Evolutionary conservation across 371 early-diverging fungal genomes (phyloP).

Genomic region (Blastocladiella emersonii): DNA sequence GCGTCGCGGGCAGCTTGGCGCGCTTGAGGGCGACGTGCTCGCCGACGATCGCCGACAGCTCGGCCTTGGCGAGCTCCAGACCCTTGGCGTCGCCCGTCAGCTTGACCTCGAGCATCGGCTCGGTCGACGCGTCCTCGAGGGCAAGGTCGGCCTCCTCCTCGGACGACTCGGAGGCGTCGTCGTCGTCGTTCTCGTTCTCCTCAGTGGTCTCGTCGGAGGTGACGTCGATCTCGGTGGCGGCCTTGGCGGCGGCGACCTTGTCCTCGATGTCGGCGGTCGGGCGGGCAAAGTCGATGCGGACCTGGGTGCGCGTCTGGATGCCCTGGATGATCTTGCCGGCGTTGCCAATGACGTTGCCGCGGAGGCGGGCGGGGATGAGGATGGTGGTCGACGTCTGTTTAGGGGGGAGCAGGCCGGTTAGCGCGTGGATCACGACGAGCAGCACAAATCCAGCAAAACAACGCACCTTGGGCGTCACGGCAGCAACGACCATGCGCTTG

Average conservation of each 20-base stretch:
- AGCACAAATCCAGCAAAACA: not conserved
- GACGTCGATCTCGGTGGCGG: slow-evolving; percentile 11
- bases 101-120: slow-evolving; percentile 29
- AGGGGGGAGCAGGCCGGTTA: too few relatives aligned
- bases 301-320: slow-evolving; percentile 59
- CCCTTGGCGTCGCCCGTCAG: slow-evolving; percentile 77
- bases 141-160: slow-evolving; percentile 20
- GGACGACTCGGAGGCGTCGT: slow-evolving; percentile 27
- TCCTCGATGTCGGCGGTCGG: slow-evolving; percentile 20
- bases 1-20: not conserved
- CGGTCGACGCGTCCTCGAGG: slow-evolving; percentile 9
- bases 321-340: slow-evolving; percentile 62
- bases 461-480: not conserved
- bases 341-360: slow-evolving; percentile 71
- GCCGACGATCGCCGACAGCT: slow-evolving; percentile 66
- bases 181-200: slow-evolving; percentile 26
- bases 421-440: not conserved
- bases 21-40: slow-evolving; percentile 33
- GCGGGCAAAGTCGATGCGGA: slow-evolving; percentile 55
- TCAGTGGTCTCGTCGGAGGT: slow-evolving; percentile 24
- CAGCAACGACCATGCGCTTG: not conserved
- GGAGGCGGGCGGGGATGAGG: slow-evolving; percentile 55
- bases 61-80: slow-evolving; percentile 67
- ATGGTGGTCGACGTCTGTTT: slow-evolving; percentile 8
- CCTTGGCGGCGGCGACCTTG: slow-evolving; percentile 3